A percentile compares a stretch with the other conserved stretches of the same genome.
Conservation (phyloP, 2,329 filamentous ascomycete genomes). For the Sphaerulina populicola region DNA sequence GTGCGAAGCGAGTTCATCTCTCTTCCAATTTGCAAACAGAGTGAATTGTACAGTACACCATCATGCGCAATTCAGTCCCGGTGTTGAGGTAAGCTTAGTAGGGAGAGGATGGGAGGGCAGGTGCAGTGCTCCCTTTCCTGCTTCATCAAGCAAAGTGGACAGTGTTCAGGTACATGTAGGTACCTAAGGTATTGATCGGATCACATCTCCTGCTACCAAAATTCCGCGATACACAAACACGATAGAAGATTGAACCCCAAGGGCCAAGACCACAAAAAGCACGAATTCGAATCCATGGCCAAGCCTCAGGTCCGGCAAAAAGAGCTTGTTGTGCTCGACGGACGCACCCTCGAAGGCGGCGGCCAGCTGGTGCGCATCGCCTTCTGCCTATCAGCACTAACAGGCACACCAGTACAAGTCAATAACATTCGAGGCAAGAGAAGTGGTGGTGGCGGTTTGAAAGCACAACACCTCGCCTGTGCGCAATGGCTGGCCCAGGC, state of each 20-base stretch:
- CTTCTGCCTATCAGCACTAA: constrained; percentile 48
- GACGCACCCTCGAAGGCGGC: constrained; percentile 45
- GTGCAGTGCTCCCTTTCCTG: too few species aligned
- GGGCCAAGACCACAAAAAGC: neutral
- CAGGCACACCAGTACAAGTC: constrained; percentile 43
- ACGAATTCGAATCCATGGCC: neutral
- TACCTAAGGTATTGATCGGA: too few species aligned
- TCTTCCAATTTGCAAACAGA: too few species aligned
- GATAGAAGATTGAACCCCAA: neutral
- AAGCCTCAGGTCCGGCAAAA: neutral
- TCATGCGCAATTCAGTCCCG: too few species aligned
- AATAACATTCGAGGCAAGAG: constrained; percentile 48
- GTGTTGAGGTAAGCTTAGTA: too few species aligned
- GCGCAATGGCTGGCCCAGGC: constrained; percentile 47
- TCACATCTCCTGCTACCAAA: too few species aligned
- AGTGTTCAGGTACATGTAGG: too few species aligned
- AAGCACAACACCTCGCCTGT: constrained; percentile 50
- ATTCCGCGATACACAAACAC: neutral
- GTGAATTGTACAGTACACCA: too few species aligned
- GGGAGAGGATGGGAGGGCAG: too few species aligned
- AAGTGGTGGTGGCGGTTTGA: constrained; percentile 46
- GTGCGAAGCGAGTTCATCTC: too few species aligned
- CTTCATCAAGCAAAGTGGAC: too few species aligned
- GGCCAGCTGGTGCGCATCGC: constrained; percentile 54
- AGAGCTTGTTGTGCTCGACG: constrained; percentile 32